A percentile compares a stretch with the other conserved stretches of the same genome.
phyloP scores from a whole-genome alignment of 345 rosid species.

The Euclidium syriacum region DNA sequence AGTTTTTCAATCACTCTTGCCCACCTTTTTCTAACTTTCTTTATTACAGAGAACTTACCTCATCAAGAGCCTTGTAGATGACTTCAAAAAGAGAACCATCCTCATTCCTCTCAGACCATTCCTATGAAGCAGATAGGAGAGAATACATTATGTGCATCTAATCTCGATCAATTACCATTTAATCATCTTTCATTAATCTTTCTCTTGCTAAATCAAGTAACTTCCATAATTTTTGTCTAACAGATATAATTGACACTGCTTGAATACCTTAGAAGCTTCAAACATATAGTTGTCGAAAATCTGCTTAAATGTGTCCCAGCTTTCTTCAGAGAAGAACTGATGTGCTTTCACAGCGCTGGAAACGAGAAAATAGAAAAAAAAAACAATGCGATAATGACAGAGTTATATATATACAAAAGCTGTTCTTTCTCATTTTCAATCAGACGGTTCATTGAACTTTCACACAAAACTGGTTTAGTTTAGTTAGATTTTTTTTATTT shows the following conservation, averaged over 20 bases:
- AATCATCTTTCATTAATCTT: not conserved
- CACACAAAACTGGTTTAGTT: constrained; percentile 1
- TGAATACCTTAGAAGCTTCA: constrained; percentile 85
- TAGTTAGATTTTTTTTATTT: constrained; percentile 26
- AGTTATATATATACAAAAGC: not conserved
- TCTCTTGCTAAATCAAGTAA: not conserved
- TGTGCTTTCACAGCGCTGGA: constrained; percentile 90
- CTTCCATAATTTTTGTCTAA: not conserved
- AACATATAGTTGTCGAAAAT: constrained; percentile 74
- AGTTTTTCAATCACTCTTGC: constrained; percentile 1
- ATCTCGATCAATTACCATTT: not conserved
- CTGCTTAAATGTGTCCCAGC: constrained; percentile 79
- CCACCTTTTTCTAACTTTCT: not conserved
- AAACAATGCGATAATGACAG: constrained; percentile 35
- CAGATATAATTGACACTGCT: not conserved
- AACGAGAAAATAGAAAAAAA: constrained; percentile 35
- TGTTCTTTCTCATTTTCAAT: constrained; percentile 5
- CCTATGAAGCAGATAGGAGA: constrained; percentile 36
- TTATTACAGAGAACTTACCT: constrained; percentile 43
- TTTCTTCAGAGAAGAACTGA: constrained; percentile 87
- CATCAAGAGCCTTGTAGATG: constrained; percentile 83
- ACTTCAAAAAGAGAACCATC: constrained; percentile 69
- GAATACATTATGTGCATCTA: not conserved
- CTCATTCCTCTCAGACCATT: constrained; percentile 66
- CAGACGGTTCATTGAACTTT: constrained; percentile 1